A percentile compares a stretch with the other conserved stretches of the same genome.
phyloP scores from a whole-genome alignment of 495 filamentous ascomycete genomes.

The Geoglossum glabrum region DNA sequence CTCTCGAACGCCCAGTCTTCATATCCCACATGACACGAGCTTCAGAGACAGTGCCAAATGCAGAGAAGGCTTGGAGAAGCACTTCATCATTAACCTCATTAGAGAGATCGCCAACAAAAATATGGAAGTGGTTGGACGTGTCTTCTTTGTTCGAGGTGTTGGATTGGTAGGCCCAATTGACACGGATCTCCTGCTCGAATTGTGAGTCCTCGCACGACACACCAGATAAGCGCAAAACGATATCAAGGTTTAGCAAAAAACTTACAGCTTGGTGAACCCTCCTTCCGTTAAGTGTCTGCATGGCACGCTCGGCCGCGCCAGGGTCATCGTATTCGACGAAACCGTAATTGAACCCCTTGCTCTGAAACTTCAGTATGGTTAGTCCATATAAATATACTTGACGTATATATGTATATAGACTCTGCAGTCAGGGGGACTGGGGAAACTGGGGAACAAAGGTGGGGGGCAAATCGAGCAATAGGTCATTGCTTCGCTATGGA shows the following conservation, averaged over 20 bases:
- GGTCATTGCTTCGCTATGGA: too few relatives aligned
- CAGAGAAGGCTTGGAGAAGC: constrained; percentile 83
- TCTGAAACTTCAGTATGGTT: constrained; percentile 35
- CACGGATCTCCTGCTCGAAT: constrained; percentile 68
- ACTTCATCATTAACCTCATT: constrained; percentile 99
- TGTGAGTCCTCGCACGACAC: constrained; percentile 2
- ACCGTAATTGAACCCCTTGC: constrained; percentile 96
- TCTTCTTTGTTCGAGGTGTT: constrained; percentile 92
- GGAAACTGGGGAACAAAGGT: background rate
- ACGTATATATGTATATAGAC: constrained; percentile 2
- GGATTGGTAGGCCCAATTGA: constrained; percentile 99
- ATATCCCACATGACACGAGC: constrained; percentile 99
- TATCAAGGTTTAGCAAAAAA: constrained; percentile 3
- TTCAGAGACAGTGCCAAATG: constrained; percentile 94
- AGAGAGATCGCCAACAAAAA: constrained; percentile 94
- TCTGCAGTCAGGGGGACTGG: background rate
- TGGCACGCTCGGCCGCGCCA: constrained; percentile 83
- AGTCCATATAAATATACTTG: constrained; percentile 2
- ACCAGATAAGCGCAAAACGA: background rate
- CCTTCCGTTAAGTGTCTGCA: constrained; percentile 89
- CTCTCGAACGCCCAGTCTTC: constrained; percentile 95
- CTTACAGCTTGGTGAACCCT: constrained; percentile 86
- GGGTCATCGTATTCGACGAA: constrained; percentile 99
- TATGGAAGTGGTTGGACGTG: constrained; percentile 96
- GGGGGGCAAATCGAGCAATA: too few relatives aligned